These are phyloP conservation scores for Cerrena zonata DNA, from an alignment of 1,284 basidiomycete genomes.

Conservation along the genomic window DNA sequence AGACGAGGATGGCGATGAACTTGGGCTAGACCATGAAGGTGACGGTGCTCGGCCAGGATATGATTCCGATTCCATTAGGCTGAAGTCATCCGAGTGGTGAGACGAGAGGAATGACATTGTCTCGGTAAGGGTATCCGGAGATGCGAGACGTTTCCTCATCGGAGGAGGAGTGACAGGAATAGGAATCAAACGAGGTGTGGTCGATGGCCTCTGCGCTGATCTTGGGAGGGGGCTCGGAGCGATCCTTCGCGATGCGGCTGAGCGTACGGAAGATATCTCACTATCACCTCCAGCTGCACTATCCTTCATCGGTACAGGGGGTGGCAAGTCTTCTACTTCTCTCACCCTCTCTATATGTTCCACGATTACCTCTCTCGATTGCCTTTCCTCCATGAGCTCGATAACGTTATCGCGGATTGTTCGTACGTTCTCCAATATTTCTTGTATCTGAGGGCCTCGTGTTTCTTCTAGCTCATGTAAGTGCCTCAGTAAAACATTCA, in stretches of 20 bases:
- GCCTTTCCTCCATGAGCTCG: slow-evolving; percentile 38
- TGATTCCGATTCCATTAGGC: slow-evolving; percentile 36
- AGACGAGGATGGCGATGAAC: slow-evolving; percentile 24
- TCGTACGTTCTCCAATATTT: slow-evolving; percentile 54
- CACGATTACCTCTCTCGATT: slow-evolving; percentile 1
- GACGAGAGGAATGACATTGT: slow-evolving; percentile 64
- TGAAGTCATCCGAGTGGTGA: slow-evolving; percentile 67
- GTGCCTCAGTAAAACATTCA: slow-evolving; percentile 60
- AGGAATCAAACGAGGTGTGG: slow-evolving; percentile 19
- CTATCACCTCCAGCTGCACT: slow-evolving; percentile 36
- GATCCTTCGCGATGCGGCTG: not conserved
- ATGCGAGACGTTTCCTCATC: slow-evolving; percentile 29
- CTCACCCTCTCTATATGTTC: slow-evolving; percentile 11
- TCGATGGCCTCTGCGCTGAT: too few species aligned
- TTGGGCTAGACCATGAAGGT: slow-evolving; percentile 28
- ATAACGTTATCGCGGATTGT: slow-evolving; percentile 58
- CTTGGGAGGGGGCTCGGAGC: slow-evolving; percentile 4
- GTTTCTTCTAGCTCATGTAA: slow-evolving; percentile 55
- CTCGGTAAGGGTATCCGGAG: slow-evolving; percentile 46
- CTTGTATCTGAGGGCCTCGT: slow-evolving; percentile 54
- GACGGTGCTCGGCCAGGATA: slow-evolving; percentile 27
- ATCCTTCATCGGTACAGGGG: slow-evolving; percentile 34
- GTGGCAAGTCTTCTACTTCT: slow-evolving; percentile 25
- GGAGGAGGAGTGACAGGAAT: slow-evolving; percentile 40
- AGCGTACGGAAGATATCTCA: slow-evolving; percentile 16